A percentile compares a stretch with the other conserved stretches of the same genome.
Conservation (phyloP, 2,329 filamentous ascomycete genomes). For the Sordariomycetes sp. region DNA sequence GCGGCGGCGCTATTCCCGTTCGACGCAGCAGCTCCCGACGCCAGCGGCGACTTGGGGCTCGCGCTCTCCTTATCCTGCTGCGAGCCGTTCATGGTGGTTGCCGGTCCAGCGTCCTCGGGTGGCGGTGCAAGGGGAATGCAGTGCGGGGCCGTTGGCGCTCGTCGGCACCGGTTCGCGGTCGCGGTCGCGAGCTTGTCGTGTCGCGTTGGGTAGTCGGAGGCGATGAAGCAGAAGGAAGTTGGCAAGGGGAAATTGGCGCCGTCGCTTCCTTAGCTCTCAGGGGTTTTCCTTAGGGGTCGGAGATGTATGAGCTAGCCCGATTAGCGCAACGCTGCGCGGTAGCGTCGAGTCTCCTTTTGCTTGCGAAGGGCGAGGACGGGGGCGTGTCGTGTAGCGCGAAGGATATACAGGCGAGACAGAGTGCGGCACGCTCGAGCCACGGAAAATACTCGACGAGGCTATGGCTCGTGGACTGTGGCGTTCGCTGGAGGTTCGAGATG, state of each 20-base stretch:
- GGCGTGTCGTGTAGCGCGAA: not conserved
- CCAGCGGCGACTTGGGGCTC: not conserved
- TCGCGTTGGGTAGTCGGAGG: not conserved
- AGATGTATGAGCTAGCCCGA: not conserved
- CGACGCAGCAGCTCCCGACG: not conserved
- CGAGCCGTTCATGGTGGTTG: slow-evolving; percentile 6
- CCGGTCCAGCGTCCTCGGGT: not conserved
- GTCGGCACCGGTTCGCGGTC: not conserved
- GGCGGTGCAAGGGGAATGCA: not conserved
- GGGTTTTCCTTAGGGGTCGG: not conserved
- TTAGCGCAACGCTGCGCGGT: not conserved
- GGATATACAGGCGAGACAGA: not conserved
- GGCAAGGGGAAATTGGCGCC: not conserved
- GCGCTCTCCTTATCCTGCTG: slow-evolving; percentile 1
- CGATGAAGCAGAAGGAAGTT: not conserved
- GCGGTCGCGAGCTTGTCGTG: not conserved
- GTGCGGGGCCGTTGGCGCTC: not conserved
- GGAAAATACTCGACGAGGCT: not conserved
- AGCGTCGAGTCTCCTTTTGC: not conserved
- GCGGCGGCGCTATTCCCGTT: not conserved
- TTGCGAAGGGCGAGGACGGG: not conserved
- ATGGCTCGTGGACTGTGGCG: not conserved
- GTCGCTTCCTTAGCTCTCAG: not conserved
- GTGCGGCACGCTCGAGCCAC: not conserved
- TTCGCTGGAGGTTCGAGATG: not conserved